Conservation (phyloP, 805 yeast species). For the Brettanomyces custersianus region DNA sequence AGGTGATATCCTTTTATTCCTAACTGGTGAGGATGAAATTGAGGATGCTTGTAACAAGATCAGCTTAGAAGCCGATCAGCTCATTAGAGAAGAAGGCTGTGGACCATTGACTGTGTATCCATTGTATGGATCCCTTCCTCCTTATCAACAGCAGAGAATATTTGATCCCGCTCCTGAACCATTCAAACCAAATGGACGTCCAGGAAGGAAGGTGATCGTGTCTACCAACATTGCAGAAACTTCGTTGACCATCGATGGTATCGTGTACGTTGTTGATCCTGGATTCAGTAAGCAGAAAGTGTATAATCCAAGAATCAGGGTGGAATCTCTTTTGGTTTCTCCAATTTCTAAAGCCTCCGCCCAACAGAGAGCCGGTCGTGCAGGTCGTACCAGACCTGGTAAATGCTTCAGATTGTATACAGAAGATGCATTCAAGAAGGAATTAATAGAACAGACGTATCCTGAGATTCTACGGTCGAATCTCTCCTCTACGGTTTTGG, state of each 20-base stretch:
- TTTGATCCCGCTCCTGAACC: constrained; percentile 85
- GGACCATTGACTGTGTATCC: constrained; percentile 92
- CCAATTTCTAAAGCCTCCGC: constrained; percentile 95
- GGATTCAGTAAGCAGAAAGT: constrained; percentile 92
- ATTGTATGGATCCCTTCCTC: constrained; percentile 92
- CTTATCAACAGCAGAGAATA: constrained; percentile 87
- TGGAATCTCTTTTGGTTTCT: constrained; percentile 76
- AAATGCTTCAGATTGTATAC: constrained; percentile 93
- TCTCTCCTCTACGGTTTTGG: constrained; percentile 83
- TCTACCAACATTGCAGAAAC: constrained; percentile 97
- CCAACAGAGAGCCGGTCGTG: constrained; percentile 95
- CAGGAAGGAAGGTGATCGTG: constrained; percentile 91
- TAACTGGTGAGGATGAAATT: constrained; percentile 97
- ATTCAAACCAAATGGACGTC: constrained; percentile 63
- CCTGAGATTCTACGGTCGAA: constrained; percentile 93
- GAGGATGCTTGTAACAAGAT: constrained; percentile 94
- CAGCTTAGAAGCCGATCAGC: constrained; percentile 78
- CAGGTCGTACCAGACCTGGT: constrained; percentile 97
- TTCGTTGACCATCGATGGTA: constrained; percentile 93
- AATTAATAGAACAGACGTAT: constrained; percentile 87
- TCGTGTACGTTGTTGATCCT: constrained; percentile 87
- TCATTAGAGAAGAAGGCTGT: constrained; percentile 79
- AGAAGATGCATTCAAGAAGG: constrained; percentile 92
- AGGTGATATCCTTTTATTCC: constrained; percentile 79
- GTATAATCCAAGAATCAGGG: constrained; percentile 79